These are phyloP conservation scores for Saccharomycopsis fodiens DNA, from an alignment of 805 yeast species.

Conservation along the genomic window DNA sequence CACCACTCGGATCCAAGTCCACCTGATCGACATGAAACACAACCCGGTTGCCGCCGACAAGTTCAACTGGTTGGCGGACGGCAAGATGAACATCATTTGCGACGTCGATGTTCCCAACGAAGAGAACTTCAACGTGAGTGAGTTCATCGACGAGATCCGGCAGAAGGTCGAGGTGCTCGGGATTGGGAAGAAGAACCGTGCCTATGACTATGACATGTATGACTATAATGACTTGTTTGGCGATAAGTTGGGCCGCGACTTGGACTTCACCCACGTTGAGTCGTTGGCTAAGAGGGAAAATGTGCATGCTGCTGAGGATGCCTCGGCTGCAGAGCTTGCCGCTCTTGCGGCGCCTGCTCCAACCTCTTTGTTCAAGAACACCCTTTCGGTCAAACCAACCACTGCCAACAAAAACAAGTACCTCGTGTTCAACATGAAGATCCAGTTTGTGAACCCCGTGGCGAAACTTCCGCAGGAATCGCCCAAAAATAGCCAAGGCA, in stretches of 20 bases:
- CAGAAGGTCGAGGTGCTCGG: slow-evolving; percentile 16
- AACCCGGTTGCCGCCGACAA: slow-evolving; percentile 30
- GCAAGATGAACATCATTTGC: slow-evolving; percentile 61
- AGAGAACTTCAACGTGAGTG: slow-evolving; percentile 25
- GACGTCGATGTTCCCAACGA: slow-evolving; percentile 65
- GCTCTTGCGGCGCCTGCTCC: too few species aligned
- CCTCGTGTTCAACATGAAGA: slow-evolving; percentile 58
- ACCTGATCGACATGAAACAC: slow-evolving; percentile 30
- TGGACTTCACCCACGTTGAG: background rate
- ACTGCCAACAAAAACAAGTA: slow-evolving; percentile 32
- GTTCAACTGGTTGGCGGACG: slow-evolving; percentile 67
- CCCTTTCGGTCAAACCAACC: slow-evolving; percentile 14
- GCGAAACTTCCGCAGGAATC: slow-evolving; percentile 12
- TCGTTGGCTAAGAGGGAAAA: background rate
- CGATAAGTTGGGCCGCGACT: background rate
- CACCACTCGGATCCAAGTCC: slow-evolving; percentile 25
- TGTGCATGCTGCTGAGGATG: background rate
- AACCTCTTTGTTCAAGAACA: slow-evolving; percentile 19
- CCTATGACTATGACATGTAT: slow-evolving; percentile 5
- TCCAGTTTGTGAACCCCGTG: slow-evolving; percentile 45
- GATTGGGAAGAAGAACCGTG: background rate
- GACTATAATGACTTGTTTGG: slow-evolving; percentile 14
- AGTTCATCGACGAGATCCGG: slow-evolving; percentile 21
- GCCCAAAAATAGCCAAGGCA: slow-evolving; percentile 31
- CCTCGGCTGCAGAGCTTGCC: too few species aligned